phyloP scores from a whole-genome alignment of 345 rosid species.

The Citrus mangshanensis region DNA sequence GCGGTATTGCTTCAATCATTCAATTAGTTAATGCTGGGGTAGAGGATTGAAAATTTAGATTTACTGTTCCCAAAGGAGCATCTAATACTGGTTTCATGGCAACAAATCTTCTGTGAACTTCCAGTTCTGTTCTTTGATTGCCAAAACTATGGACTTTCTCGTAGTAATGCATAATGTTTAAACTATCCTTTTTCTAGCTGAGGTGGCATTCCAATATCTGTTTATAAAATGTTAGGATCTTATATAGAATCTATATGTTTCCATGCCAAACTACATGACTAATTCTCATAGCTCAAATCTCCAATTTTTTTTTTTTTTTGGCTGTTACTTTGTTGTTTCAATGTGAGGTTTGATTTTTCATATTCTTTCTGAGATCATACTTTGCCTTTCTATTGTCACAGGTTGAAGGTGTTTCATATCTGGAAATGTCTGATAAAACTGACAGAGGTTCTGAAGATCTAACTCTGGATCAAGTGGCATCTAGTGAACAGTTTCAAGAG shows the following conservation, averaged over 20 bases:
- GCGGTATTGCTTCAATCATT: slow-evolving; percentile 36
- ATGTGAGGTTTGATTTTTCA: slow-evolving; percentile 5
- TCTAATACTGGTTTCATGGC: not conserved
- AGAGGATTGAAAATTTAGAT: not conserved
- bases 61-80: slow-evolving; percentile 1
- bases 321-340: not conserved
- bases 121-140: slow-evolving; percentile 1
- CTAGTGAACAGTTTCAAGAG: slow-evolving; percentile 16
- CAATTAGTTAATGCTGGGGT: not conserved
- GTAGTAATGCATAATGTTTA: not conserved
- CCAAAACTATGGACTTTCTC: not conserved
- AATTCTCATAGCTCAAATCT: not conserved
- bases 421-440: slow-evolving; percentile 33
- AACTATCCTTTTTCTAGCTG: not conserved
- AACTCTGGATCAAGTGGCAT: slow-evolving; percentile 25
- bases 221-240: not conserved
- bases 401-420: slow-evolving; percentile 66
- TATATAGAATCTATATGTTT: not conserved
- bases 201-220: not conserved
- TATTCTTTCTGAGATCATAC: slow-evolving; percentile 6
- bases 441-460: slow-evolving; percentile 37
- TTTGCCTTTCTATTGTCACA: slow-evolving; percentile 34
- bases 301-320: not conserved
- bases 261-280: not conserved
- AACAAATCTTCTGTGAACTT: not conserved